phyloP scores from a whole-genome alignment of 495 filamentous ascomycete species.

The Opeltia flavorubescens region DNA sequence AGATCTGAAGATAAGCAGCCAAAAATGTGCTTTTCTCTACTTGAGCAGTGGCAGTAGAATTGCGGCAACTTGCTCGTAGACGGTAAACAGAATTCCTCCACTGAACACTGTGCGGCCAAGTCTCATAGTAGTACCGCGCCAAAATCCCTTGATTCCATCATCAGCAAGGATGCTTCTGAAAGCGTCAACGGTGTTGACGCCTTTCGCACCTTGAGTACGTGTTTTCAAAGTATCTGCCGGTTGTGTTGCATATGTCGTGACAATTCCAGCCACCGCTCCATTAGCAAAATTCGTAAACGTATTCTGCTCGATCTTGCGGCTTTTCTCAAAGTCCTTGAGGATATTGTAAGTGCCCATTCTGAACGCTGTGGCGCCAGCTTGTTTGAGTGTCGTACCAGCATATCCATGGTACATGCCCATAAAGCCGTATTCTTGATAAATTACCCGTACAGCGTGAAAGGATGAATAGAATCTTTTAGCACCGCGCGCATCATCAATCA shows the following conservation, averaged over 20 bases:
- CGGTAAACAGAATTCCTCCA: constrained; percentile 52
- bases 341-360: constrained; percentile 56
- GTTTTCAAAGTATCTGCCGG: constrained; percentile 60
- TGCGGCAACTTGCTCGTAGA: constrained; percentile 41
- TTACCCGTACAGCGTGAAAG: constrained; percentile 32
- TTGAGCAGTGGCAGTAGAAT: constrained; percentile 13
- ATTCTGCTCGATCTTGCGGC: constrained; percentile 25
- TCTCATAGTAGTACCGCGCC: constrained; percentile 55
- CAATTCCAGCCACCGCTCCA: constrained; percentile 42
- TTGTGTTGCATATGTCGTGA: constrained; percentile 50
- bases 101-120: constrained; percentile 46
- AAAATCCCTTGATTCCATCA: constrained; percentile 45
- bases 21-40: neutral
- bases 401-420: constrained; percentile 47
- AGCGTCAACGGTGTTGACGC: constrained; percentile 38
- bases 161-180: constrained; percentile 35
- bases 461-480: constrained; percentile 35
- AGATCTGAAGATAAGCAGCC: neutral
- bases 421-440: constrained; percentile 36
- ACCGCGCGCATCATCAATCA: constrained; percentile 51
- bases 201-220: constrained; percentile 38
- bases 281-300: constrained; percentile 43
- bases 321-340: constrained; percentile 43
- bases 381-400: constrained; percentile 50
- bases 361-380: constrained; percentile 47